Conservation (phyloP, 2,329 filamentous ascomycete genomes). For the Ceratocystis ficicola region DNA sequence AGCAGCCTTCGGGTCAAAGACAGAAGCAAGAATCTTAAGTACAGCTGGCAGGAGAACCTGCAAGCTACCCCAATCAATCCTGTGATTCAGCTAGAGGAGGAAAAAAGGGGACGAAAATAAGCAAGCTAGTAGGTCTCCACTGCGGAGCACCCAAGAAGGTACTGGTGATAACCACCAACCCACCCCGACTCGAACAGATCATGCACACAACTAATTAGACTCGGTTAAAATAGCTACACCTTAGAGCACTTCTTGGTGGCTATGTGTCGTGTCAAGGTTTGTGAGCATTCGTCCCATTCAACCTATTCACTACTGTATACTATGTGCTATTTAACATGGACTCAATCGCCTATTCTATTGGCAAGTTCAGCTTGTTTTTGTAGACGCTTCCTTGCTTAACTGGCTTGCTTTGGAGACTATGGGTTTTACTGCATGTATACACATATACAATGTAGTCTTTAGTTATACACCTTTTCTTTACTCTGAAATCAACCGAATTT, state of each 20-base stretch:
- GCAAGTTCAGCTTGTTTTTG: no score
- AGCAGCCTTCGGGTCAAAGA: neutral
- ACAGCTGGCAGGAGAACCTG: neutral
- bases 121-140: neutral
- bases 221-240: neutral
- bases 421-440: no score
- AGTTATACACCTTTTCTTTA: neutral
- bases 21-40: neutral
- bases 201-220: neutral
- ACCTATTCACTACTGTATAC: no score
- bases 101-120: conserved; percentile 8
- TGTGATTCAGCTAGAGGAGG: no score
- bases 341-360: no score
- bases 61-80: neutral
- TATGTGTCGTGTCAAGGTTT: neutral
- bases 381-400: no score
- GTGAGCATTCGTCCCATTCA: neutral
- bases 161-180: neutral
- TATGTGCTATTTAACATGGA: no score
- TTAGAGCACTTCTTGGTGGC: neutral
- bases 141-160: conserved; percentile 1
- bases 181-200: neutral
- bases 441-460: neutral
- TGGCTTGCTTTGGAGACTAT: no score
- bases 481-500: neutral